These are phyloP conservation scores for Tulasnella sp. DNA, from an alignment of 768 basidiomycete genomes.

Conservation along the genomic window DNA sequence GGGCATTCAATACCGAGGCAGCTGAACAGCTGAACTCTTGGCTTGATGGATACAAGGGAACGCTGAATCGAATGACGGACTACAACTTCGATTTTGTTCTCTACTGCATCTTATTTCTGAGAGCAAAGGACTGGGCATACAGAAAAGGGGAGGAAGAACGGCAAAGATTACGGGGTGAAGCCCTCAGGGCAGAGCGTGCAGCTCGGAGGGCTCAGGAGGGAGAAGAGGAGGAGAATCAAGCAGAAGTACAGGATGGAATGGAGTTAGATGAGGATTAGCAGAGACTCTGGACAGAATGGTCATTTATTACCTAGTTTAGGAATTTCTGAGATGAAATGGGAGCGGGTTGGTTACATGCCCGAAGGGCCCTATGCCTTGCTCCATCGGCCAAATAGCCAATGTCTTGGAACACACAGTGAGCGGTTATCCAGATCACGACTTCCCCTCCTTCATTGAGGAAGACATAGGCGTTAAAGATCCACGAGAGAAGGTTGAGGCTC, in stretches of 20 bases:
- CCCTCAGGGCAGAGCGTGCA: no score
- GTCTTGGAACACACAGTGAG: no score
- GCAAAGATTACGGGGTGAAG: no score
- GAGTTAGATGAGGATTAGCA: not conserved
- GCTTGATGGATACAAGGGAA: slow-evolving; percentile 10
- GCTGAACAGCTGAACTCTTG: slow-evolving; percentile 10
- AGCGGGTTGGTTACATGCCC: no score
- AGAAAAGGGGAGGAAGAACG: not conserved
- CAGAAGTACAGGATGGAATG: not conserved
- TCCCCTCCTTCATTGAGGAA: no score
- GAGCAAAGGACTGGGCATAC: not conserved
- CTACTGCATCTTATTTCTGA: not conserved
- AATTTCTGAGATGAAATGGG: not conserved
- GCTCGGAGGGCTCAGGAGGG: not conserved
- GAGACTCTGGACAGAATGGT: not conserved
- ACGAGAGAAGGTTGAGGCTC: no score
- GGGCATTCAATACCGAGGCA: slow-evolving; percentile 1
- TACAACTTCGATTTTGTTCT: slow-evolving; percentile 18
- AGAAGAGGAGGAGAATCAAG: not conserved
- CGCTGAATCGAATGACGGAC: slow-evolving; percentile 4
- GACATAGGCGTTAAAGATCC: no score
- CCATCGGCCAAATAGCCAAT: no score
- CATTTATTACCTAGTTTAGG: not conserved
- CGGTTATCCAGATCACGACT: no score
- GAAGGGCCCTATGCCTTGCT: no score